A percentile compares a stretch with the other conserved stretches of the same genome.
Evolutionary conservation across 768 basidiomycete species (phyloP).

Genomic region (Suillus hirtellus): DNA sequence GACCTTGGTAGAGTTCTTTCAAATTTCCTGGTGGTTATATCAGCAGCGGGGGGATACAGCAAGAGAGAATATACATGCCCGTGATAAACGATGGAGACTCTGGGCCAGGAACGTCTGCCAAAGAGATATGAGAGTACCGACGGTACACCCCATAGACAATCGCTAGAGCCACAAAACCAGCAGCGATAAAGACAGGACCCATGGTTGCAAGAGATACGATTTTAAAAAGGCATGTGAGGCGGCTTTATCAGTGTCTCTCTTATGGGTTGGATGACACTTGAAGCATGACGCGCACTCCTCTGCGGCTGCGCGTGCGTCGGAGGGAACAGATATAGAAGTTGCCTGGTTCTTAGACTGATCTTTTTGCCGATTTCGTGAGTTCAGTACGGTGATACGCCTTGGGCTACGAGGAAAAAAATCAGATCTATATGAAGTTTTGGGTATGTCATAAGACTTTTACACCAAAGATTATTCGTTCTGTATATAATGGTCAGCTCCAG

Average conservation of each 20-base stretch:
- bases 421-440: background rate
- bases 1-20: conserved; percentile 28
- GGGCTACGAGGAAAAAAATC: background rate
- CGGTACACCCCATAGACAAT: conserved; percentile 13
- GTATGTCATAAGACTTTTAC: background rate
- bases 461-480: background rate
- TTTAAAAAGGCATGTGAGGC: background rate
- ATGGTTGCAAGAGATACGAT: conserved; percentile 11
- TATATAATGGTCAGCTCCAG: background rate
- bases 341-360: too few relatives aligned
- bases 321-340: background rate
- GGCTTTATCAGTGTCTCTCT: conserved; percentile 10
- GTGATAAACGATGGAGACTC: conserved; percentile 24
- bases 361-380: background rate
- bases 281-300: background rate
- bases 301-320: conserved; percentile 10
- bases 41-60: conserved; percentile 21
- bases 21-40: conserved; percentile 27
- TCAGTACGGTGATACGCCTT: background rate
- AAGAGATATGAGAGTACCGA: conserved; percentile 7
- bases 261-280: conserved; percentile 12
- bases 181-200: conserved; percentile 7
- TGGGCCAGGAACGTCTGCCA: conserved; percentile 23
- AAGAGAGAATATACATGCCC: conserved; percentile 13
- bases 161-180: conserved; percentile 12